These are phyloP conservation scores for Pelargonium citronellum DNA, from an alignment of 441 rosid genomes.

Conservation along the genomic window DNA sequence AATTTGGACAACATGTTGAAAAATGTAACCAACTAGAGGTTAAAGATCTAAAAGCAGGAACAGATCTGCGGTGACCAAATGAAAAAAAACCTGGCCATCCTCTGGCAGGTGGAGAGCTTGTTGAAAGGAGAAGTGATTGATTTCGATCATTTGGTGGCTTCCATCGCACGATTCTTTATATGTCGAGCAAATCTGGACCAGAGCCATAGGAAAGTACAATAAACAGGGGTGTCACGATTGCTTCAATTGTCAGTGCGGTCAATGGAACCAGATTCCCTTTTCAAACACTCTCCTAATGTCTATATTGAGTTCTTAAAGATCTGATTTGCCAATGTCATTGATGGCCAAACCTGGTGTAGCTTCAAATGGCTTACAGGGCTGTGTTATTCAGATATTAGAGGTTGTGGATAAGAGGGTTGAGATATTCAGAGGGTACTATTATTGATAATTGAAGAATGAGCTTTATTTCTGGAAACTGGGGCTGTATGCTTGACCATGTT, in stretches of 20 bases:
- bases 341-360: background rate
- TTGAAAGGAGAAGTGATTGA: background rate
- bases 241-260: background rate
- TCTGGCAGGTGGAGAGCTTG: background rate
- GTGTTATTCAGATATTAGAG: background rate
- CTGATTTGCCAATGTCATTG: background rate
- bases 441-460: background rate
- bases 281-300: background rate
- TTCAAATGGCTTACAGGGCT: background rate
- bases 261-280: background rate
- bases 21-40: background rate
- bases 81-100: background rate
- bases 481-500: slow-evolving; percentile 1
- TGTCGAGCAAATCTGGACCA: background rate
- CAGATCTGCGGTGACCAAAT: background rate
- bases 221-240: background rate
- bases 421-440: background rate
- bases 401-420: background rate
- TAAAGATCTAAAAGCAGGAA: background rate
- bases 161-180: background rate
- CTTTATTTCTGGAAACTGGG: background rate
- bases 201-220: background rate
- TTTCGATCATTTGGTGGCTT: background rate
- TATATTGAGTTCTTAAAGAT: background rate
- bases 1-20: background rate